phyloP scores from a whole-genome alignment of 169 alveolate species.

The Plasmodium vivax region DNA sequence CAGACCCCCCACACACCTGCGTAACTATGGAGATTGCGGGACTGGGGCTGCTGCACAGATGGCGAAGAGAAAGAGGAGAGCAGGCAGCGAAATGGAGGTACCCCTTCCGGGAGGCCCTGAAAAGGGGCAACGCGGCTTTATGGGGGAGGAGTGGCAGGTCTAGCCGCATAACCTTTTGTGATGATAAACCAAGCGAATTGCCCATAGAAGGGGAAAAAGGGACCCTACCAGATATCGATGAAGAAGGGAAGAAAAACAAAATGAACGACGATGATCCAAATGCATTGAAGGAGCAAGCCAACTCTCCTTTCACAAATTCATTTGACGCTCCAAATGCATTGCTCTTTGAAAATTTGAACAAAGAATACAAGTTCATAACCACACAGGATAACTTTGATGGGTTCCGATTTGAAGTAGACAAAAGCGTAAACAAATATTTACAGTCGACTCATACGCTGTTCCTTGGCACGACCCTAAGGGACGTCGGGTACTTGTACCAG shows the following conservation, averaged over 20 bases:
- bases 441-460: conserved; percentile 90
- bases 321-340: conserved; percentile 73
- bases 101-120: conserved; percentile 6
- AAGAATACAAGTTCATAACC: conserved; percentile 89
- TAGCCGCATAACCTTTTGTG: background rate
- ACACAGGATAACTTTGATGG: conserved; percentile 94
- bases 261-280: background rate
- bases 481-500: conserved; percentile 89
- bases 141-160: background rate
- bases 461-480: conserved; percentile 88
- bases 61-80: conserved; percentile 33
- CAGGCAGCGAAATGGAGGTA: background rate
- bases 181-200: conserved; percentile 2
- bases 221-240: background rate
- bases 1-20: background rate
- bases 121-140: conserved; percentile 1
- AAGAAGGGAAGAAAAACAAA: background rate
- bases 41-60: conserved; percentile 2
- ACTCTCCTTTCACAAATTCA: background rate
- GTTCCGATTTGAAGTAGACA: conserved; percentile 91
- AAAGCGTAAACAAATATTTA: conserved; percentile 85
- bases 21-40: conserved; percentile 57
- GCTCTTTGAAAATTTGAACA: conserved; percentile 85
- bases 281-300: conserved; percentile 13
- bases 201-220: background rate